Conservation (phyloP, 2,329 filamentous ascomycete genomes). For the Aspergillus costaricaensis region DNA sequence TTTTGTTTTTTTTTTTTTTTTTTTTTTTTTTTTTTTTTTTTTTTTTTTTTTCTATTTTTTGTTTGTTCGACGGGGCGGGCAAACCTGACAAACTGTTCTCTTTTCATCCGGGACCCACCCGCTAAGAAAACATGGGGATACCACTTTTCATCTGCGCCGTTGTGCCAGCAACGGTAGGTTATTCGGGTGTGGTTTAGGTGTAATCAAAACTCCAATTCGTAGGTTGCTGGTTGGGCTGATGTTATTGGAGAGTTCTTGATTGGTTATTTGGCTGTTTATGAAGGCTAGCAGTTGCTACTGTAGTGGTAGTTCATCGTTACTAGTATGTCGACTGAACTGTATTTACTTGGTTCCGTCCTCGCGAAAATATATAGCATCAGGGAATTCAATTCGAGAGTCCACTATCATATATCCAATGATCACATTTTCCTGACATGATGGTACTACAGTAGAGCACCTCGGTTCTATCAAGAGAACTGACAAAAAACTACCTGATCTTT, state of each 20-base stretch:
- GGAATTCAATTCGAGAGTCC: too few relatives aligned
- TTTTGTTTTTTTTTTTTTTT: background rate
- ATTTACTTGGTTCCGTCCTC: too few relatives aligned
- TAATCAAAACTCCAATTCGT: background rate
- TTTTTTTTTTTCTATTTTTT: background rate
- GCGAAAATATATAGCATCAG: too few relatives aligned
- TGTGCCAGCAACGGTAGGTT: background rate
- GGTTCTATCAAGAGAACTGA: too few relatives aligned
- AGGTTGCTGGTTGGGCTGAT: background rate
- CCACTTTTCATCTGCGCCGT: background rate
- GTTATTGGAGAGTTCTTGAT: too few relatives aligned
- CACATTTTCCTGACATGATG: too few relatives aligned
- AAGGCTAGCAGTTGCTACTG: too few relatives aligned
- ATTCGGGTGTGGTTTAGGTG: background rate
- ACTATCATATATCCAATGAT: too few relatives aligned
- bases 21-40: constrained; percentile 3
- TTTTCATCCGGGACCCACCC: constrained; percentile 16
- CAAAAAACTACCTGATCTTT: too few relatives aligned
- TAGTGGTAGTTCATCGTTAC: too few relatives aligned
- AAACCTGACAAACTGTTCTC: constrained; percentile 3
- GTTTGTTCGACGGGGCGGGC: constrained; percentile 8
- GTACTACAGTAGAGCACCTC: too few relatives aligned
- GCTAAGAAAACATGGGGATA: constrained; percentile 15
- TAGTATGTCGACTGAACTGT: too few relatives aligned
- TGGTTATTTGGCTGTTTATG: background rate